These are phyloP conservation scores for Desmodesmus armatus DNA, from an alignment of 139 green algal species.

Conservation along the genomic window DNA sequence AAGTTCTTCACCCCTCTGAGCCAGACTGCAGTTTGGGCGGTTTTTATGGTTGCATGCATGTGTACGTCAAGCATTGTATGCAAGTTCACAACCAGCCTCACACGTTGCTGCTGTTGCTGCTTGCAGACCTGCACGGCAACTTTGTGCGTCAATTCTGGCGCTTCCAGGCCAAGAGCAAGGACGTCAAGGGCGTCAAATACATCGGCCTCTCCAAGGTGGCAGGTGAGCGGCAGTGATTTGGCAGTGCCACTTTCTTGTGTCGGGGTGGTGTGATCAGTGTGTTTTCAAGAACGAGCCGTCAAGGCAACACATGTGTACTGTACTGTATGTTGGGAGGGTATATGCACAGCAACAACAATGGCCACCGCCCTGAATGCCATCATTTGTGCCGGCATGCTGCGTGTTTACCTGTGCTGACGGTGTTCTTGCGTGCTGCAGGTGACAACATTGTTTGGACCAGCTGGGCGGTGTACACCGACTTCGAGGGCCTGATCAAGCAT, in stretches of 20 bases:
- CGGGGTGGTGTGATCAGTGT: background rate
- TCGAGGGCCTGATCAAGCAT: background rate
- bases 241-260: background rate
- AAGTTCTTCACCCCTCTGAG: too few relatives aligned
- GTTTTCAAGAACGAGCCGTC: background rate
- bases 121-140: conserved; percentile 9
- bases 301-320: background rate
- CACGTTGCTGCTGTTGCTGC: background rate
- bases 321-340: background rate
- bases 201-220: conserved; percentile 6
- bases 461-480: conserved; percentile 8
- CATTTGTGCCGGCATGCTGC: background rate
- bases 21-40: too few relatives aligned
- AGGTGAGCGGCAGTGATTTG: background rate
- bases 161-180: background rate
- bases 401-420: background rate
- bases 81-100: background rate
- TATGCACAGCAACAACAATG: background rate
- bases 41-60: too few relatives aligned
- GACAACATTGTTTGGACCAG: conserved; percentile 32
- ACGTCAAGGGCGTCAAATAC: conserved; percentile 7
- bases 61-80: too few relatives aligned
- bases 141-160: background rate
- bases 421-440: conserved; percentile 7
- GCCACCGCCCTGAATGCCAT: background rate